Conservation (phyloP, 192 early-diverging fungal genomes). For the Gamsiella multidivaricata region DNA sequence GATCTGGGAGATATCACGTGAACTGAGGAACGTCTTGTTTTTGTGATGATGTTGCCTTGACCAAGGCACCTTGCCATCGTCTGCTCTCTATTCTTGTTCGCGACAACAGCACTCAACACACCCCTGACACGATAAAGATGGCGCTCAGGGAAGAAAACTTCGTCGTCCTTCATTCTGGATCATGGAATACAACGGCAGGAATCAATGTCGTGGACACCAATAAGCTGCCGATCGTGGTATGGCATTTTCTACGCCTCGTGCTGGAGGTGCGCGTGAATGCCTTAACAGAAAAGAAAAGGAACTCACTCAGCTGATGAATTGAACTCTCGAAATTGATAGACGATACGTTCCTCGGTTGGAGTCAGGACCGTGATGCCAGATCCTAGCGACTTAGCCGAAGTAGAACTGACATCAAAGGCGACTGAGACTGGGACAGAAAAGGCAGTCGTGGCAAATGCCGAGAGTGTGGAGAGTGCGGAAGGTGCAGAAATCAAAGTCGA, state of each 20-base stretch:
- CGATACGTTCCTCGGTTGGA: slow-evolving; percentile 40
- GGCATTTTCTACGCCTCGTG: neutral
- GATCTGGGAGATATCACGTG: too few species aligned
- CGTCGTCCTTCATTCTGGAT: slow-evolving; percentile 90
- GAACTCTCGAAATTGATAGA: slow-evolving; percentile 16
- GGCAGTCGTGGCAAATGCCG: neutral
- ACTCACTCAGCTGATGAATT: neutral
- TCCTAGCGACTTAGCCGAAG: neutral
- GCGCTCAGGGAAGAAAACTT: slow-evolving; percentile 80
- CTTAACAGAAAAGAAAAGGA: neutral
- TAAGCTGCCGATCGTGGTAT: slow-evolving; percentile 73
- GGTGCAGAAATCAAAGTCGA: slow-evolving; percentile 20
- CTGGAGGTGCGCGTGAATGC: neutral
- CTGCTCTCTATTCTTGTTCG: too few species aligned
- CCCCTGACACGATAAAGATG: slow-evolving; percentile 32
- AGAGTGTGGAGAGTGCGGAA: slow-evolving; percentile 46
- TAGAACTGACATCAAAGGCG: neutral
- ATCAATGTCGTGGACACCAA: slow-evolving; percentile 81
- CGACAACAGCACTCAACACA: neutral
- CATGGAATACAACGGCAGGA: slow-evolving; percentile 80
- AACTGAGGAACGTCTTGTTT: too few species aligned
- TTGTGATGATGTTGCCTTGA: too few species aligned
- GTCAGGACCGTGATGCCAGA: slow-evolving; percentile 34
- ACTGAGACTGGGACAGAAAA: slow-evolving; percentile 2
- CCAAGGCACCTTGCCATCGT: too few species aligned